Evolutionary conservation across 192 early-diverging fungal species (phyloP), one percentile per base, ranked within the genome.

Genomic region (Linnemannia zychae): DNA sequence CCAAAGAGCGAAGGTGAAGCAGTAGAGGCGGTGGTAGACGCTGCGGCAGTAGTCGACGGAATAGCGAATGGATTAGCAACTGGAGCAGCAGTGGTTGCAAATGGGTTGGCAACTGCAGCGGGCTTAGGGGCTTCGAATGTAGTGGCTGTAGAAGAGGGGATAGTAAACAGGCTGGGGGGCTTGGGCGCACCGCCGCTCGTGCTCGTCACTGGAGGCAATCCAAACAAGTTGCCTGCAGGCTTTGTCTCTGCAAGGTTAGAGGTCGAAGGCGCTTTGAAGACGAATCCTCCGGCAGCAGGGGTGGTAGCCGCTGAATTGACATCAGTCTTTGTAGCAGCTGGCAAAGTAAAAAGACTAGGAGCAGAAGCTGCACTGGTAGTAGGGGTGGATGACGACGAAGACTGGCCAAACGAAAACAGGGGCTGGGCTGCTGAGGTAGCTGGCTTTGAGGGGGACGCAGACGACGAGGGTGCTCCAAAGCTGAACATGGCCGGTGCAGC

Each of bases 401-500:
- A 4, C 16, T 31, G 24, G 31, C 71, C 71, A 6, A 69, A 69
- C 11, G 67, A 38, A n/a, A 69, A 69, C 20, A 69, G 12, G 34
- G 36, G 33, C 3, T 34, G 50, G n/a, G 73, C 38, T n/a, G 75
- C 28, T 17, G 71, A 11, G 17, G 12, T 22, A 33, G 50, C 60
- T 22, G 34, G 40, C 31, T 52, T 31, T n/a, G 65, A 6, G 16
- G 47, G 47, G 2, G 80, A 6, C 15, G 36, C 15, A 31, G 72
- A 50, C 15, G 40, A n/a, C 33, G 50, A 31, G 0, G 74, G 40
- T 13, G 67, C 1, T n/a, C 50, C 73, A 57, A 74, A 69, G 9
- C 40, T 18, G 67, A 82, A 82, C 2, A 77, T 22, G 7, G 75
- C n/a, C 9, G 81, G 71, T 20, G 37, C 20, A 15, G 73, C 50